phyloP scores from a whole-genome alignment of 306 rosid species.

The Canavalia ensiformis region DNA sequence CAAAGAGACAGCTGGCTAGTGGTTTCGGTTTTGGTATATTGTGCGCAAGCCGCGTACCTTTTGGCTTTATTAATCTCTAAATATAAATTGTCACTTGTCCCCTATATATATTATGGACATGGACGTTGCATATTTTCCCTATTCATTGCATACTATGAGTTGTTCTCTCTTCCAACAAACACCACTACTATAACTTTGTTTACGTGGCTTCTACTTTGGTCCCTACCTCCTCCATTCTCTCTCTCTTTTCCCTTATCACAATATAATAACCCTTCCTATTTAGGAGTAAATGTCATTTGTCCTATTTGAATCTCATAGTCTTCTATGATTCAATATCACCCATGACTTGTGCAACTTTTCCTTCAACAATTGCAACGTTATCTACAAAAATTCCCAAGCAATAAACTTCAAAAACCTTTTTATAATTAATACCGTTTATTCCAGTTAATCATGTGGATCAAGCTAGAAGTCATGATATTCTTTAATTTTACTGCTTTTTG shows the following conservation, averaged over 20 bases:
- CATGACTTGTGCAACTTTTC: background rate
- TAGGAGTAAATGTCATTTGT: background rate
- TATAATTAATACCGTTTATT: background rate
- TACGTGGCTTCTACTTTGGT: conserved; percentile 44
- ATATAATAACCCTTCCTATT: background rate
- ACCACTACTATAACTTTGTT: conserved; percentile 8
- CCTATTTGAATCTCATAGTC: background rate
- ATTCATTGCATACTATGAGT: conserved; percentile 48
- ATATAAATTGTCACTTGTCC: conserved; percentile 34
- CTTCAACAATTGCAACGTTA: background rate
- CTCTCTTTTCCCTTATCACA: background rate
- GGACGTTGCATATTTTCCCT: conserved; percentile 38
- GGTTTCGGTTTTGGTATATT: conserved; percentile 50
- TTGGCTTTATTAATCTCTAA: conserved; percentile 32
- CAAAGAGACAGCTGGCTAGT: conserved; percentile 50
- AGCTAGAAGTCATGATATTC: background rate
- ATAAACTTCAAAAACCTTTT: background rate
- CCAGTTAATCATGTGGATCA: background rate
- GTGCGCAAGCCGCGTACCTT: conserved; percentile 26
- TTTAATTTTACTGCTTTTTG: background rate
- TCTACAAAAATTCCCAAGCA: background rate
- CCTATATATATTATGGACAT: conserved; percentile 28
- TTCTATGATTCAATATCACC: background rate
- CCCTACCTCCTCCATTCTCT: background rate
- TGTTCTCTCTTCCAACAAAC: conserved; percentile 37